Evolutionary conservation across 148 eudicot genomes (phyloP), one percentile per base, ranked within the genome.

Genomic region (Dysphania ambrosioides): DNA sequence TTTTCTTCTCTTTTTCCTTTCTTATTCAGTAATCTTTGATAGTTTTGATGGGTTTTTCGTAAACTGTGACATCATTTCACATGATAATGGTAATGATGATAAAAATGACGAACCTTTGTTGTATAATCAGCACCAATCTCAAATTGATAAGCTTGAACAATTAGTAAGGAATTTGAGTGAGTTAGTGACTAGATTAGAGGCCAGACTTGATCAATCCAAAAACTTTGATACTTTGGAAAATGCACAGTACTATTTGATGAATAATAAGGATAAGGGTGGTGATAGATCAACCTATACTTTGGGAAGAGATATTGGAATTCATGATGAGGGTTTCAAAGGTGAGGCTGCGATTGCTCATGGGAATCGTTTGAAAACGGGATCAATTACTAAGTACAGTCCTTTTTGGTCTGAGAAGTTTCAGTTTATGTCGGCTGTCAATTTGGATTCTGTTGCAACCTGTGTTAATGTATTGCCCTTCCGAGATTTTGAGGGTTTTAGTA

Each of bases 341-440:
- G 72, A 26, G 32, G 61, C 26, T 61, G 44, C 11, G 12, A n/a
- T 6, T 10, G 70, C n/a, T 9, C 35, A 24, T 30, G 86, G 73
- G 57, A 85, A 9, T 36, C 66, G 78, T 62, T 44, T 70, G n/a
- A 81, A 78, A 71, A 62, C 78, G 21, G 78, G 71, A n/a, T 72
- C 79, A 0, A 87, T 92, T 21, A 89, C 92, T 0, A 95, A 85
- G 71, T 91, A 84, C 75, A 89, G 87, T 71, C 82, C 91, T 0
- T 85, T 89, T 79, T 96, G 99, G 99, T 86, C 94, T 7, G 97
- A 96, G 82, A 86, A 86, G 68, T 96, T 96, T 57, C 94, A 89
- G 71, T 86, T 88, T 74, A 84, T 89, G 70, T 89, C 97, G 0
- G 99, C 97, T 3, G 94, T 96, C 72, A 89, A 79, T 70, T 76